phyloP scores from a whole-genome alignment of 179 eudicot genomes.

The Patellifolia procumbens region DNA sequence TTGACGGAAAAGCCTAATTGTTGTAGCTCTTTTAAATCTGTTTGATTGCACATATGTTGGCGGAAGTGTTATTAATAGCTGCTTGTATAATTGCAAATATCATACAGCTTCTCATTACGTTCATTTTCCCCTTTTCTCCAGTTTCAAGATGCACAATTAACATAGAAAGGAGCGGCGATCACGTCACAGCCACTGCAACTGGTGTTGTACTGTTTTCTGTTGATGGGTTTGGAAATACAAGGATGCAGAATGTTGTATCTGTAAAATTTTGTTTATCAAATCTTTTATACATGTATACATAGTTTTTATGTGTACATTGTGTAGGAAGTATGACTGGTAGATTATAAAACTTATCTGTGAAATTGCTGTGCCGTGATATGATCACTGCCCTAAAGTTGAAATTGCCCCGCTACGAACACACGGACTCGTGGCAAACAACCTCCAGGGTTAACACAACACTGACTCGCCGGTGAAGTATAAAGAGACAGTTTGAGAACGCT shows the following conservation, averaged over 20 bases:
- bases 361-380: no score
- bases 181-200: background rate
- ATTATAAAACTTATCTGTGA: no score
- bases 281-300: no score
- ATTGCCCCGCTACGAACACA: no score
- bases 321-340: no score
- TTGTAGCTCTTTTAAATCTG: background rate
- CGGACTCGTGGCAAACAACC: no score
- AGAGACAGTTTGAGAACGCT: no score
- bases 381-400: no score
- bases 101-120: background rate
- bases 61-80: background rate
- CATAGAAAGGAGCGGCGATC: background rate
- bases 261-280: background rate
- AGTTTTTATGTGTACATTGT: no score
- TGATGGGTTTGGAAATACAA: background rate
- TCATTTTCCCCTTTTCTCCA: background rate
- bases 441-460: no score
- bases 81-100: background rate
- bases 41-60: background rate
- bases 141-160: background rate
- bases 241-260: background rate
- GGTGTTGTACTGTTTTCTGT: background rate
- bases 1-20: background rate
- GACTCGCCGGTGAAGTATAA: no score